Base-by-base conservation (phyloP, 1,284 basidiomycete genomes). In the Heterobasidion parviporum region DNA sequence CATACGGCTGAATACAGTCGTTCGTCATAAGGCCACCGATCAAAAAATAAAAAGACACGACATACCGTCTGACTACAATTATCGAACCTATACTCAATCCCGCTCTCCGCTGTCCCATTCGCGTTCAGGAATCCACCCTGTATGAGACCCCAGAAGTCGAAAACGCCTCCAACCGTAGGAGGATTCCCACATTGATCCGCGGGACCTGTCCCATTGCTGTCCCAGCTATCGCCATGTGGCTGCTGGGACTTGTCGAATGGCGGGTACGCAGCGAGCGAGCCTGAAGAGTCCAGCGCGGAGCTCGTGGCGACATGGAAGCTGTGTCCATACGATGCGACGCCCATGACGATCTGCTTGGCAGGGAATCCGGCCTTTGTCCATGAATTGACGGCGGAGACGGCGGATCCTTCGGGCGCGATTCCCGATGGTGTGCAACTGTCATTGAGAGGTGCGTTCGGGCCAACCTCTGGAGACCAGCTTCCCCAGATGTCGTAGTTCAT, bases 401-500 rank as follows among this genome's bases (percentile, higher is more conserved):
- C 85, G 57, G 85, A 89, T 43, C 84, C 86, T 12, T 74, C 67
- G 16, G 79, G 83, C 60, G 77, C 68, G 10, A 41, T n/a, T 5
- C 38, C 38, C n/a, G 38, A 41, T 57, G 76, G 66, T 15, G 78
- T 71, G 65, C 87, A 89, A 5, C 75, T 74, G 65, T 89, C 77
- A 34, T 74, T 71, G 52, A 89, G 74, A 2, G 87, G 85, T 1
- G 87, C 78, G 64, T 89, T 89, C n/a, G 88, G 80, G 14, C 87
- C 87, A 6, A 75, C 71, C 20, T 52, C 41, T 10, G 61, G 6
- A 1, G 64, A 78, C 80, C 74, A 74, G 59, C 76, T 69, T 52
- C 84, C 85, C 76, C 77, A 87, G 56, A 87, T 67, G 63, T 89
- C 87, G 65, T 87, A 89, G 72, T 85, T 79, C 87, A 89, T 89